Evolutionary conservation across 352 stramenopile genomes (phyloP), one percentile per base, ranked within the genome.

Genomic region (Salisapilia sapeloensis): DNA sequence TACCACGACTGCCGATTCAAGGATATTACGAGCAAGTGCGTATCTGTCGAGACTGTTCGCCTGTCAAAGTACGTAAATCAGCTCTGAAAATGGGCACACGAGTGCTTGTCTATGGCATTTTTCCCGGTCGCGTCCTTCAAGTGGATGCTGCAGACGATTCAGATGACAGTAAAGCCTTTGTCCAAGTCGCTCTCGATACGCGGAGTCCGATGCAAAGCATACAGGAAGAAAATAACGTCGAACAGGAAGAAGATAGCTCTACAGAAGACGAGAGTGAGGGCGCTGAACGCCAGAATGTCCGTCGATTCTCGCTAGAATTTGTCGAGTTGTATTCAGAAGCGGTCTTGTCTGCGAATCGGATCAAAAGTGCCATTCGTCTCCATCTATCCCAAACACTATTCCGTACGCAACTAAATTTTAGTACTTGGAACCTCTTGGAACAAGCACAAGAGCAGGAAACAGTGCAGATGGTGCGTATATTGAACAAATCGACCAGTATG

Each of bases 401-500:
- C 44, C 66, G 72, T 2, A 80, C 72, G 13, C 72, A 82, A 28
- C 60, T 89, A 21, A 82, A 89, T 26, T 89, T 89, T 33, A 82
- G 66, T 33, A 89, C 72, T 14, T 89, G 72, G 72, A 89, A 82
- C 37, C 38, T 83, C 21, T 41, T 89, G 10, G 72, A 89, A 33
- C 67, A 69, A 1, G 57, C 84, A 14, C 60, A 89, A 49, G 72
- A 89, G 40, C 72, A 89, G 29, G 64, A 72, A 28, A 85, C 69
- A 2, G 69, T 85, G 17, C 67, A 82, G 31, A 85, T 83, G 61
- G 64, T 89, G 29, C 60, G 65, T n/a, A 85, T 89, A 31, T 49
- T 89, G 4, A 83, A 77, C 54, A 85, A 80, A 23, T 82, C 66
- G 17, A 74, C 69, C 17, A 85, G 69, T 40, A 77, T 89, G 26